These are phyloP conservation scores for Grigorovia transvaalensis DNA, from an alignment of 805 yeast species.

Conservation along the genomic window DNA sequence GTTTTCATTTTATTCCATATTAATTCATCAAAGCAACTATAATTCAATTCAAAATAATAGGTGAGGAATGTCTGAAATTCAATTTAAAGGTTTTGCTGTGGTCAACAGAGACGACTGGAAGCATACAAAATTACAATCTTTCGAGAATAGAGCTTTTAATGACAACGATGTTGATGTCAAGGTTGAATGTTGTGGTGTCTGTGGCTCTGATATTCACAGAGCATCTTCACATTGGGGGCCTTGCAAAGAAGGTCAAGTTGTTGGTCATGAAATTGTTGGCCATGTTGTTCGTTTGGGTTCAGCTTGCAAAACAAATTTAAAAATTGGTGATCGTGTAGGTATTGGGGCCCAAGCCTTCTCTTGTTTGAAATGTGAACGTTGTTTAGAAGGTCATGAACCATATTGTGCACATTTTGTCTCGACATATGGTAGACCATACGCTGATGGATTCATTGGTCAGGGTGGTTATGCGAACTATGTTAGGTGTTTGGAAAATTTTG, in stretches of 20 bases:
- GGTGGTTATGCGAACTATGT: conserved; percentile 67
- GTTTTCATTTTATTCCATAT: too few species aligned
- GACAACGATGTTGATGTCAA: conserved; percentile 44
- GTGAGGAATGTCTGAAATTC: background rate
- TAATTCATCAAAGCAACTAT: too few species aligned
- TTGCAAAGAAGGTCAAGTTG: conserved; percentile 30
- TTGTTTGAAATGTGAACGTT: conserved; percentile 55
- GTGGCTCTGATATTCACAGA: conserved; percentile 45
- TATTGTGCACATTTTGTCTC: conserved; percentile 41
- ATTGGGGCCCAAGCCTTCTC: conserved; percentile 61
- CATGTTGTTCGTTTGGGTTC: conserved; percentile 49
- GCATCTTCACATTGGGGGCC: conserved; percentile 19
- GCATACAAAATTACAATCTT: conserved; percentile 41
- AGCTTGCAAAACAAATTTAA: conserved; percentile 35
- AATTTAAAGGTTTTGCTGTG: conserved; percentile 53
- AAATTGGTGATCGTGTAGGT: conserved; percentile 71
- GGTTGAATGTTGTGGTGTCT: conserved; percentile 53
- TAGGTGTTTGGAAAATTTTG: conserved; percentile 53
- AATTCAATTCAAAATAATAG: background rate
- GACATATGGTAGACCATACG: conserved; percentile 41
- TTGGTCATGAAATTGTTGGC: conserved; percentile 63
- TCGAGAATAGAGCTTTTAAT: conserved; percentile 37
- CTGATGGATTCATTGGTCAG: conserved; percentile 39
- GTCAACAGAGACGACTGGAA: conserved; percentile 42
- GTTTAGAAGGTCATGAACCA: conserved; percentile 43